These are phyloP conservation scores for Huntiella savannae DNA, from an alignment of 2,329 filamentous ascomycete genomes.

Conservation along the genomic window DNA sequence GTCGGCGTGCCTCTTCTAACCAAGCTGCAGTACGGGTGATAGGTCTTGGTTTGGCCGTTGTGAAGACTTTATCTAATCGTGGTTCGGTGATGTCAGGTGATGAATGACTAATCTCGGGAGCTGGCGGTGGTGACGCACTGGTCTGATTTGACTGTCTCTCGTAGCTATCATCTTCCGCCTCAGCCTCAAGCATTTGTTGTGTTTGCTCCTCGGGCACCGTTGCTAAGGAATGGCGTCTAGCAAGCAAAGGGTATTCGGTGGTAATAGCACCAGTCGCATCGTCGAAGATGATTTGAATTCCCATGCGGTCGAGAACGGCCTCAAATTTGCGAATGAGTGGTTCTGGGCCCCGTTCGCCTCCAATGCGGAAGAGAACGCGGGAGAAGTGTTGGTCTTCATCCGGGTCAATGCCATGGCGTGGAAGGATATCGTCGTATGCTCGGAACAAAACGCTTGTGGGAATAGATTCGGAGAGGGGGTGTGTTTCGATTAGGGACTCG, in stretches of 20 bases:
- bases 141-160: constrained; percentile 6
- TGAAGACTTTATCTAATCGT: constrained; percentile 3
- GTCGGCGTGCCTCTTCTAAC: constrained; percentile 6
- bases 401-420: constrained; percentile 47
- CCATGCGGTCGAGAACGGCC: constrained; percentile 45
- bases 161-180: constrained; percentile 8
- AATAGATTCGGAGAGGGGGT: constrained; percentile 41
- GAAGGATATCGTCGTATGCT: constrained; percentile 62
- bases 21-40: constrained; percentile 7
- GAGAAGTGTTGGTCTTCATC: constrained; percentile 59
- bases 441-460: constrained; percentile 63
- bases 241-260: constrained; percentile 8
- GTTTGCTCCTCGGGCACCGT: constrained; percentile 10
- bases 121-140: constrained; percentile 5
- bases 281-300: constrained; percentile 49
- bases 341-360: constrained; percentile 37
- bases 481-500: constrained; percentile 38
- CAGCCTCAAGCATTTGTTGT: constrained; percentile 4
- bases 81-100: constrained; percentile 5
- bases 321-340: constrained; percentile 52
- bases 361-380: constrained; percentile 61
- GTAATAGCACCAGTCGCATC: constrained; percentile 10
- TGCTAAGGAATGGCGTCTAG: constrained; percentile 7
- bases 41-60: background rate
- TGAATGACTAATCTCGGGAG: constrained; percentile 10